phyloP scores from a whole-genome alignment of 2,329 filamentous ascomycete species.

The Penicillium sp. region DNA sequence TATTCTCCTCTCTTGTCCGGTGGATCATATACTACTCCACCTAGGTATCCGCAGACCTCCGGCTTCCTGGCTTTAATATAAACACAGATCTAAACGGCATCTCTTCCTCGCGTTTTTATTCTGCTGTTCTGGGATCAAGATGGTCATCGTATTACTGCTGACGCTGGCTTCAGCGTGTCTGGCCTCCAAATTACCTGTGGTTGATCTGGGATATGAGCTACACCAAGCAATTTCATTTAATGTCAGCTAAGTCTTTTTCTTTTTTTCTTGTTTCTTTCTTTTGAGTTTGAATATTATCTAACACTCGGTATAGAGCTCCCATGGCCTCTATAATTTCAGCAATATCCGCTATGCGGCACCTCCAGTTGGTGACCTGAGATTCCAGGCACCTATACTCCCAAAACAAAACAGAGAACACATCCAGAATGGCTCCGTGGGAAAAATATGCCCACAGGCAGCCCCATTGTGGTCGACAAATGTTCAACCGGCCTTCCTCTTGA shows the following conservation, averaged over 20 bases:
- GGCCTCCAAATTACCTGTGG: constrained; percentile 30
- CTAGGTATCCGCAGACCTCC: no score
- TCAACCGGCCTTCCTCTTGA: constrained; percentile 18
- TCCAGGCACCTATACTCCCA: constrained; percentile 47
- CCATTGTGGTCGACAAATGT: constrained; percentile 45
- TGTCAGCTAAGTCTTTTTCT: constrained; percentile 4
- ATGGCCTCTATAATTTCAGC: constrained; percentile 53
- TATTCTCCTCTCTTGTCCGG: background rate
- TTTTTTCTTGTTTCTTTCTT: rapidly evolving
- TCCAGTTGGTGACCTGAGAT: constrained; percentile 52
- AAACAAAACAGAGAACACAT: constrained; percentile 44
- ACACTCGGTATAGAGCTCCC: constrained; percentile 21
- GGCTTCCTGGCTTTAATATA: background rate
- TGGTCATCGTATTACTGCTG: constrained; percentile 10
- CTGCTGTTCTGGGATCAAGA: constrained; percentile 1
- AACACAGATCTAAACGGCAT: background rate
- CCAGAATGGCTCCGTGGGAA: constrained; percentile 45
- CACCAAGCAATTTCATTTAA: constrained; percentile 42
- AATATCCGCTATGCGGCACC: constrained; percentile 58
- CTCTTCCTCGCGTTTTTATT: background rate
- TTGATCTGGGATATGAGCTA: constrained; percentile 55
- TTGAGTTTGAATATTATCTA: background rate
- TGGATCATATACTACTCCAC: background rate
- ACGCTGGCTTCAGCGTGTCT: constrained; percentile 16
- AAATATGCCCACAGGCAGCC: constrained; percentile 46